Percentiles rank a stretch among this genome's conserved stretches.
phyloP scores from a whole-genome alignment of 2,329 filamentous ascomycete genomes.

The Magnaporthiopsis rhizophila region DNA sequence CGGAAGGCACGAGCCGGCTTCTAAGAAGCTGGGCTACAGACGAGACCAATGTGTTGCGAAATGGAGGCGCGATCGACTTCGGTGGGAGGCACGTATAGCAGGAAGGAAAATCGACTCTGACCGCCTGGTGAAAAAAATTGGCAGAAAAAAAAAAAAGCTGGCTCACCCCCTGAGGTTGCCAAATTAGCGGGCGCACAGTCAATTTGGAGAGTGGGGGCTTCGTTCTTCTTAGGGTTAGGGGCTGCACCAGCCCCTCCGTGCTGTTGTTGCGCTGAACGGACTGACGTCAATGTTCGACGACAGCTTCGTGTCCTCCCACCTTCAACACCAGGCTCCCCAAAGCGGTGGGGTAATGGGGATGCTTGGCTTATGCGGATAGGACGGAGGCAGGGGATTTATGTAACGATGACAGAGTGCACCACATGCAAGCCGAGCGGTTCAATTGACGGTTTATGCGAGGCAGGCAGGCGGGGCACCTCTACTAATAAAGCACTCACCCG shows the following conservation, averaged over 20 bases:
- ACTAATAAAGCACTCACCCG: not conserved
- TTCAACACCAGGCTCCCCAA: not conserved
- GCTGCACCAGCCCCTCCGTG: not conserved
- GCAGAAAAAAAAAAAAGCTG: not conserved
- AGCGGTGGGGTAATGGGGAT: not conserved
- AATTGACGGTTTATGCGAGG: not conserved
- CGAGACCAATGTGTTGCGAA: not conserved
- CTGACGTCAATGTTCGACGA: not conserved
- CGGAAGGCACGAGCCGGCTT: not conserved
- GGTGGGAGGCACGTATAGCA: not conserved
- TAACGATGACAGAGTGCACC: not conserved
- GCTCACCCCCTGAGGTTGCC: not conserved
- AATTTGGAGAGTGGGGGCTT: not conserved
- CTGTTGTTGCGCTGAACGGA: not conserved
- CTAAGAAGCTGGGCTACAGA: not conserved
- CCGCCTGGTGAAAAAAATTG: not conserved
- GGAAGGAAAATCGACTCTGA: not conserved
- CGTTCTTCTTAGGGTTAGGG: not conserved
- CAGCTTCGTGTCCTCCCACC: not conserved
- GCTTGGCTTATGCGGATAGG: not conserved
- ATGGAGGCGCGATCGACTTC: not conserved
- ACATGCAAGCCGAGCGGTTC: too few species aligned
- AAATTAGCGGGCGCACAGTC: not conserved
- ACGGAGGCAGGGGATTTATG: not conserved
- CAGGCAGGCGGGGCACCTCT: not conserved